These are phyloP conservation scores for Simplicillium sp. DNA, from an alignment of 2,329 filamentous ascomycete genomes.

Conservation along the genomic window DNA sequence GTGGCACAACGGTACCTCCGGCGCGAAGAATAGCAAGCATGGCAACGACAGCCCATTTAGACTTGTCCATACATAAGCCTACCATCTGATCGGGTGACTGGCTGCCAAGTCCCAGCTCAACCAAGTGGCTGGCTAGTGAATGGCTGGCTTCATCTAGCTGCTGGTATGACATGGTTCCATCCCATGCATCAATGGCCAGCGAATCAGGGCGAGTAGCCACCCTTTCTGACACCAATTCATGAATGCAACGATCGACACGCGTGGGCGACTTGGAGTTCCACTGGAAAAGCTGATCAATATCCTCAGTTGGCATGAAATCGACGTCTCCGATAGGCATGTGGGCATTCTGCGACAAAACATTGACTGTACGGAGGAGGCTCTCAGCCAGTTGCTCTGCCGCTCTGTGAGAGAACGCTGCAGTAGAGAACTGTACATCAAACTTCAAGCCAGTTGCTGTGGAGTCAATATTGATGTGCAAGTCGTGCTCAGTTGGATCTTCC, in stretches of 20 bases:
- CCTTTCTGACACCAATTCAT: neutral
- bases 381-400: neutral
- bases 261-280: neutral
- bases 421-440: neutral
- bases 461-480: neutral
- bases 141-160: constrained; percentile 1
- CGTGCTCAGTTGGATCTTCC: neutral
- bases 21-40: constrained; percentile 1
- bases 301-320: neutral
- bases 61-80: constrained; percentile 2
- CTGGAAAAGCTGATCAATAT: neutral
- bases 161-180: neutral
- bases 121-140: neutral
- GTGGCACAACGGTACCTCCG: constrained; percentile 1
- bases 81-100: neutral
- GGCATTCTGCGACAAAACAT: too few relatives aligned
- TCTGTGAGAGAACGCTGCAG: neutral
- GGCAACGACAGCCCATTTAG: constrained; percentile 1
- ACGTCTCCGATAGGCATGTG: too few relatives aligned
- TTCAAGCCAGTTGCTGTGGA: too few relatives aligned
- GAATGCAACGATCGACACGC: neutral
- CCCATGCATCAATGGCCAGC: neutral
- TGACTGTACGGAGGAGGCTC: neutral
- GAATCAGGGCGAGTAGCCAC: neutral
- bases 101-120: neutral